Conservation (phyloP, 1,284 basidiomycete genomes). For the Boletus semigastroideus region DNA sequence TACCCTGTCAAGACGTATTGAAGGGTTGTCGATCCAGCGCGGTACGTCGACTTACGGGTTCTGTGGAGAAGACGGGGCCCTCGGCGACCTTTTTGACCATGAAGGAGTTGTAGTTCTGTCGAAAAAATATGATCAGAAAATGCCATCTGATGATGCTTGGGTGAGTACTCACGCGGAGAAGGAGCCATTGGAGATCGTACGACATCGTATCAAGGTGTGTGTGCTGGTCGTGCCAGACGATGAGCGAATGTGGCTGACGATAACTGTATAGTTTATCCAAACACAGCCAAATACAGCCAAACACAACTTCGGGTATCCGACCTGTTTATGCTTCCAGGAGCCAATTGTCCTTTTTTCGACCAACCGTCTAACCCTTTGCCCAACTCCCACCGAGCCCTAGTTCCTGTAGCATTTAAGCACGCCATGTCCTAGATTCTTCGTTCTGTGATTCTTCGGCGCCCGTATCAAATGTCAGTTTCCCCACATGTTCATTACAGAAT, state of each 20-base stretch:
- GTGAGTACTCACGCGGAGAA: slow-evolving; percentile 68
- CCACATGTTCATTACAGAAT: no score
- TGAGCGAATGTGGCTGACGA: slow-evolving; percentile 31
- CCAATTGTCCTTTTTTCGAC: no score
- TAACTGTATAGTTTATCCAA: slow-evolving; percentile 34
- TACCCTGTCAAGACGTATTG: slow-evolving; percentile 55
- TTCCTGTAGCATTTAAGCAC: no score
- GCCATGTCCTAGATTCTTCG: no score
- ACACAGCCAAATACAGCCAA: slow-evolving; percentile 29
- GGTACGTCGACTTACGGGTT: slow-evolving; percentile 60
- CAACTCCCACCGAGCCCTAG: no score
- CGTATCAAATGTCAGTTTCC: no score
- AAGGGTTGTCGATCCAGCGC: background rate
- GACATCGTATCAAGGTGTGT: slow-evolving; percentile 56
- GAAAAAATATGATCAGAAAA: background rate
- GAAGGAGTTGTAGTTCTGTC: slow-evolving; percentile 81
- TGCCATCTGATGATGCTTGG: background rate
- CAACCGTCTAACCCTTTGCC: no score
- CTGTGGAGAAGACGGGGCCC: slow-evolving; percentile 79
- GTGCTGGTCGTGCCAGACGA: slow-evolving; percentile 31
- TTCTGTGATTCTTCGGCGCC: no score
- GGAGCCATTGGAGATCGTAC: slow-evolving; percentile 87
- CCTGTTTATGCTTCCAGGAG: no score
- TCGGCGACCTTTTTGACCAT: slow-evolving; percentile 72
- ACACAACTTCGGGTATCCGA: no score